Base-by-base conservation (phyloP, 306 rosid species). In the Cucurbita moschata region DNA sequence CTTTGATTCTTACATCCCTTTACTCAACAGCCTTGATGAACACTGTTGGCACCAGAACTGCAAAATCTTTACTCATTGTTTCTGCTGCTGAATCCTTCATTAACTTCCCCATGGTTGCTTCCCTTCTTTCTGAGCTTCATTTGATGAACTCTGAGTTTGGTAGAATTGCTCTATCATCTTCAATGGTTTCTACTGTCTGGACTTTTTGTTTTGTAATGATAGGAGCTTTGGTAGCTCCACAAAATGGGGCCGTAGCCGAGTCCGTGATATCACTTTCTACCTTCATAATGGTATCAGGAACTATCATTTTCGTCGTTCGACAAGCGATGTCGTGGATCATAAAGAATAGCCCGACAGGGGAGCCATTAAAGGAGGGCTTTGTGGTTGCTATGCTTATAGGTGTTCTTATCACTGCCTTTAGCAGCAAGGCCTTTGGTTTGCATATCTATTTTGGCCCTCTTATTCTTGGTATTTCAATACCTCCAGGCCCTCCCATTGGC, bases 81-180 rank as follows among this genome's bases (percentile, higher is more conserved):
- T 75, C 62, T 7, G 53, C 21, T 12, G 75, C 72, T 7, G 73
- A 78, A 49, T 47, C 75, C 0, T 54, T 77, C n/a, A 30, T 73
- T 19, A 78, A 66, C 70, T 73, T 73, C 23, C 76, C 83, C 3
- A 74, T 73, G 30, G 16, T 84, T 5, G 75, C 78, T 57, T 47
- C 21, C 68, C 62, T 81, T 30, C 77, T 84, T 10, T 21, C 56
- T 10, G 79, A 81, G 76, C 76, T 81, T 11, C 81, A 78, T 58
- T 67, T 84, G n/a, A 23, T 81, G 10, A 81, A 84, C 50, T 78
- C 85, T 16, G 70, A 84, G 10, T 63, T 78, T 42, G 83, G 83
- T 4, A 78, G 73, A 56, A 23, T 76, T 12, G 79, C 85, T 30
- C 19, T 79, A 50, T 55, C 76, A 19, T 75, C 83, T 15, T 76